These are phyloP conservation scores for Toxoplasma gondii DNA, from an alignment of 169 alveolate genomes.

Conservation along the genomic window DNA sequence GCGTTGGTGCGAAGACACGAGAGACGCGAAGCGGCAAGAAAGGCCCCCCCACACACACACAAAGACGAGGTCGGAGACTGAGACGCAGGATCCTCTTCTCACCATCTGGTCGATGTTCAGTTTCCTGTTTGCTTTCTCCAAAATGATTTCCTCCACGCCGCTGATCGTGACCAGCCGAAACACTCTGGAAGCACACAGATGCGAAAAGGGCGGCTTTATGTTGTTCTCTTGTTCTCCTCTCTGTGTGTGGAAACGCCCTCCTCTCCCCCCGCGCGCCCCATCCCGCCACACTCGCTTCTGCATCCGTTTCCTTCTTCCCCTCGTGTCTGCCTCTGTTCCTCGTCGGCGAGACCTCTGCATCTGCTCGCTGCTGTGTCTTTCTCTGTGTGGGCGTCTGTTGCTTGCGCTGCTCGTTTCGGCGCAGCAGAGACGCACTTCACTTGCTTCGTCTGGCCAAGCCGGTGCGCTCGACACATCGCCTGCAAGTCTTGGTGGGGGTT, in stretches of 20 bases:
- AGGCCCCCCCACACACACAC: too few species aligned
- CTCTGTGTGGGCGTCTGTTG: background rate
- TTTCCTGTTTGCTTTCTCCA: constrained; percentile 89
- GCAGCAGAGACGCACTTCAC: constrained; percentile 71
- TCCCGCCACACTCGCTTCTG: too few species aligned
- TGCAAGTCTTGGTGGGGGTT: constrained; percentile 90
- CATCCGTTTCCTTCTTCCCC: too few species aligned
- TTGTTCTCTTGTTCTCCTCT: background rate
- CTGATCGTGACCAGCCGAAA: constrained; percentile 75
- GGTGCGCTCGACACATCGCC: constrained; percentile 94
- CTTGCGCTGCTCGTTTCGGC: background rate
- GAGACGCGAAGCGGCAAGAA: too few species aligned
- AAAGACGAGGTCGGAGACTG: too few species aligned
- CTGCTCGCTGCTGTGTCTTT: background rate
- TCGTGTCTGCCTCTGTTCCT: too few species aligned
- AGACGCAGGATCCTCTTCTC: constrained; percentile 56
- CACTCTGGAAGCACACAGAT: constrained; percentile 65
- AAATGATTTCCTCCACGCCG: constrained; percentile 90
- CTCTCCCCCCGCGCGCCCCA: background rate
- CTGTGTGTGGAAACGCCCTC: background rate
- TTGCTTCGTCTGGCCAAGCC: constrained; percentile 94
- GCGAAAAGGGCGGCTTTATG: background rate
- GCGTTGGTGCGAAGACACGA: too few species aligned
- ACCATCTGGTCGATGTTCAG: constrained; percentile 91
- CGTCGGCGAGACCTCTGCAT: background rate